Evolutionary conservation across 164 flowering plant genomes (phyloP).

Genomic region (Tinospora cordifolia): DNA sequence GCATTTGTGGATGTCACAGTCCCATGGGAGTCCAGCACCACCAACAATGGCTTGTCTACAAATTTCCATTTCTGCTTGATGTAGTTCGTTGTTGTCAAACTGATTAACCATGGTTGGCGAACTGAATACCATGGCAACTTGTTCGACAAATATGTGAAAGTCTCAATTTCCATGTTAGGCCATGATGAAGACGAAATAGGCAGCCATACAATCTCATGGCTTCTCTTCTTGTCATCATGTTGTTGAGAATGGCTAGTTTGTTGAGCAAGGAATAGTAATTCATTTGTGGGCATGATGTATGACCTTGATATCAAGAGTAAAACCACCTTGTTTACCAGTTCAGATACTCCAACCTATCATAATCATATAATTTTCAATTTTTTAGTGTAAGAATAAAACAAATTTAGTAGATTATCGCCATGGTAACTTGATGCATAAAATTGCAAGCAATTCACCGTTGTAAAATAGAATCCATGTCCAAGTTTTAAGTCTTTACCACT

Average conservation of each 20-base stretch:
- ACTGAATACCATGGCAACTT: slow-evolving; percentile 61
- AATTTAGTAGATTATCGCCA: neutral
- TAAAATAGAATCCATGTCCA: neutral
- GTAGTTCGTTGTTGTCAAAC: slow-evolving; percentile 32
- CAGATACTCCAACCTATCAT: slow-evolving; percentile 40
- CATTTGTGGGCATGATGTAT: slow-evolving; percentile 37
- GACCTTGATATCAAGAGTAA: slow-evolving; percentile 59
- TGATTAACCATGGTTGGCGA: slow-evolving; percentile 47
- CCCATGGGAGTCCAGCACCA: slow-evolving; percentile 56
- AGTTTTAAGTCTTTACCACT: slow-evolving; percentile 27
- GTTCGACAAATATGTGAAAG: slow-evolving; percentile 35
- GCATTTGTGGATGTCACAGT: slow-evolving; percentile 45
- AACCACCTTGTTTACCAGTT: slow-evolving; percentile 48
- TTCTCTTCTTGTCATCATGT: slow-evolving; percentile 18
- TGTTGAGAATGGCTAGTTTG: slow-evolving; percentile 34
- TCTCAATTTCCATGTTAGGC: slow-evolving; percentile 33
- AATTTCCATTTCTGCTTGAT: slow-evolving; percentile 45
- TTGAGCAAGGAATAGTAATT: slow-evolving; percentile 40
- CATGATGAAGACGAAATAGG: slow-evolving; percentile 49
- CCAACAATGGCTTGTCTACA: slow-evolving; percentile 49
- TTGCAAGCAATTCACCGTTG: too few species aligned
- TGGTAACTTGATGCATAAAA: neutral
- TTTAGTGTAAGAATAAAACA: neutral
- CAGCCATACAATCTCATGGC: slow-evolving; percentile 60
- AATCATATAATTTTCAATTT: neutral